Base-by-base conservation (phyloP, 73 alveolate genomes). In the Symbiodinium natans region DNA sequence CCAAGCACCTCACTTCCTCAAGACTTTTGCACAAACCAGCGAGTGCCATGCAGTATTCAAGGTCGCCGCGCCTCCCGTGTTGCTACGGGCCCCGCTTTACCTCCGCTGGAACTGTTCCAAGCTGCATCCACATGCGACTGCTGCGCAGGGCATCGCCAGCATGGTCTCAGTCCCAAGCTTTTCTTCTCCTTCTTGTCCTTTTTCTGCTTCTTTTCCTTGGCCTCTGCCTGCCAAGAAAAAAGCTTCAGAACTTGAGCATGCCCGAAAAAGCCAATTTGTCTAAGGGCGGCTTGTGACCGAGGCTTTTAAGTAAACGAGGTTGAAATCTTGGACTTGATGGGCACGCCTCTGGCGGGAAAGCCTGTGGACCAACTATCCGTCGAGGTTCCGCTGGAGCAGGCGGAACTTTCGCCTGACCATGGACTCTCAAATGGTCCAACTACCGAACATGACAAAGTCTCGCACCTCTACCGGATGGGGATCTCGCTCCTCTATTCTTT, bases 21-120 rank as follows among this genome's bases (percentile, higher is more conserved):
- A n/a, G n/a, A n/a, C n/a, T n/a, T n/a, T n/a, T n/a, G n/a, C n/a
- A n/a, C n/a, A n/a, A n/a, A n/a, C n/a, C n/a, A n/a, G n/a, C n/a
- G n/a, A n/a, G n/a, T n/a, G n/a, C n/a, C n/a, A n/a, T n/a, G n/a
- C n/a, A n/a, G n/a, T n/a, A n/a, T n/a, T n/a, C n/a, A n/a, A n/a
- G n/a, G n/a, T n/a, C n/a, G n/a, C n/a, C n/a, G n/a, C 40, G 88
- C 97, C 97, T 90, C 97, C 33, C 97, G 74, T 1, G 80, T 83
- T 4, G 97, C 88, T 7, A 56, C 88, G 25, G 97, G 97, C 15
- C 97, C 97, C 1, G 87, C 97, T 52, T 31, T 59, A 29, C 95
- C 95, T 88, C 40, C 29, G 48, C 40, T 83, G 48, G 84, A 7
- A 4, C 36, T 25, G 27, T n/a, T n/a, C 25, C 29, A 13, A 5